Base-by-base conservation (phyloP, 2,329 filamentous ascomycete species). In the Cercospora sojina region DNA sequence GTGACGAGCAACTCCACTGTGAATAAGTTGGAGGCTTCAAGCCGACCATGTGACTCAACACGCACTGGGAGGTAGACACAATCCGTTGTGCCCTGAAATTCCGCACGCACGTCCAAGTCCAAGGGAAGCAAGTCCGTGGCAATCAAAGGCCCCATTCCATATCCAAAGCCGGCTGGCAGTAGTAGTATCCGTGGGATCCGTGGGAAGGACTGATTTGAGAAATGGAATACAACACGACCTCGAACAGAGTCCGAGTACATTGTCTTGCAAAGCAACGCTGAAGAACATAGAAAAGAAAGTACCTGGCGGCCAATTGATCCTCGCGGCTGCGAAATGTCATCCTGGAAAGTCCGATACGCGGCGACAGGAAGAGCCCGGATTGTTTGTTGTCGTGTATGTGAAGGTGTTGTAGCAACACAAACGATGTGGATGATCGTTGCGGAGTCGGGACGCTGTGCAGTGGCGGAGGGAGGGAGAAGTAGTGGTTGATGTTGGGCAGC, bases 261-360 rank as follows among this genome's bases (percentile, higher is more conserved):
- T 58, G n/a, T 64, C 67, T 47, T 63, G 58, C 64, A 53, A 58
- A 55, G 59, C 68, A 69, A 61, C 65, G 69, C 38, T 67, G 67
- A 67, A 69, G 64, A 70, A 65, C 61, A 63, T 55, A 56, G 63
- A 65, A 70, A 71, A 73, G 72, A 70, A 70, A 73, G 73, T 79
- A 79, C 77, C 77, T 79, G 75, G 74, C 71, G 71, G 74, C 70
- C 73, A 76, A 74, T 66, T 70, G 69, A 61, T 77, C 74, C 73
- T 78, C 75, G 74, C 74, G 72, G 75, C 61, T 75, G 75, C 75
- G 74, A 76, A 71, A 71, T 72, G 72, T 77, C 77, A 79, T 79
- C 75, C 76, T 79, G 77, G 72, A 59, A 32, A 55, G 51, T 59
- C 20, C 60, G 58, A 51, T 59, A 59, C 66, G 41, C 68, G 65